Percentiles rank a stretch among this genome's conserved stretches.
These are phyloP conservation scores for Chaetomium globosum DNA, from an alignment of 2,329 filamentous ascomycete genomes.

Conservation along the genomic window DNA sequence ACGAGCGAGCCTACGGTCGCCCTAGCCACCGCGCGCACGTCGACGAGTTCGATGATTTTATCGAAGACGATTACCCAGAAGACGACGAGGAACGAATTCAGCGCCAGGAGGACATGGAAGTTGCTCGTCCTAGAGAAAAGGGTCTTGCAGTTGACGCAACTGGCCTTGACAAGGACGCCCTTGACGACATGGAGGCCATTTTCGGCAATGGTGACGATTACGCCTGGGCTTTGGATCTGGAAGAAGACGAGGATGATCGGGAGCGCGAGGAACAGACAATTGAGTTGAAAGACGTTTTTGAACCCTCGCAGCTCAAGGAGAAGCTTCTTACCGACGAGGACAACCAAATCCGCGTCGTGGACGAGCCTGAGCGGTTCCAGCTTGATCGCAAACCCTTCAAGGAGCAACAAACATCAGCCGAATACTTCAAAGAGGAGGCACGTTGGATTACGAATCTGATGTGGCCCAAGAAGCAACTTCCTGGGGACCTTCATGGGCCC, in stretches of 20 bases:
- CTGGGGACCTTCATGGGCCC: constrained; percentile 71
- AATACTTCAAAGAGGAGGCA: constrained; percentile 87
- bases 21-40: constrained; percentile 61
- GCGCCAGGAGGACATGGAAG: constrained; percentile 82
- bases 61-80: constrained; percentile 91
- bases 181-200: constrained; percentile 94
- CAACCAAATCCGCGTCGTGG: constrained; percentile 82
- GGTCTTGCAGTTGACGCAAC: constrained; percentile 74
- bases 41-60: constrained; percentile 92
- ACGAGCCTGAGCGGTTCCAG: constrained; percentile 94
- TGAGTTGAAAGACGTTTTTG: constrained; percentile 96
- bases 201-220: constrained; percentile 97
- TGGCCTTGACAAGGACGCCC: constrained; percentile 85
- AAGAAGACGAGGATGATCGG: constrained; percentile 81
- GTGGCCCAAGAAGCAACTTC: constrained; percentile 81
- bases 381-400: constrained; percentile 87
- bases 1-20: constrained; percentile 56
- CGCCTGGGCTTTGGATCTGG: constrained; percentile 86
- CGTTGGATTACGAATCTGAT: constrained; percentile 89
- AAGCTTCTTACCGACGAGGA: constrained; percentile 95
- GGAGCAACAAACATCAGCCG: constrained; percentile 74
- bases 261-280: constrained; percentile 79
- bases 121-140: constrained; percentile 75
- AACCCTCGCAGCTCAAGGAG: constrained; percentile 91
- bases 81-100: constrained; percentile 77